Base-by-base conservation (phyloP, 495 filamentous ascomycete species). In the Aspergillus nanangensis region DNA sequence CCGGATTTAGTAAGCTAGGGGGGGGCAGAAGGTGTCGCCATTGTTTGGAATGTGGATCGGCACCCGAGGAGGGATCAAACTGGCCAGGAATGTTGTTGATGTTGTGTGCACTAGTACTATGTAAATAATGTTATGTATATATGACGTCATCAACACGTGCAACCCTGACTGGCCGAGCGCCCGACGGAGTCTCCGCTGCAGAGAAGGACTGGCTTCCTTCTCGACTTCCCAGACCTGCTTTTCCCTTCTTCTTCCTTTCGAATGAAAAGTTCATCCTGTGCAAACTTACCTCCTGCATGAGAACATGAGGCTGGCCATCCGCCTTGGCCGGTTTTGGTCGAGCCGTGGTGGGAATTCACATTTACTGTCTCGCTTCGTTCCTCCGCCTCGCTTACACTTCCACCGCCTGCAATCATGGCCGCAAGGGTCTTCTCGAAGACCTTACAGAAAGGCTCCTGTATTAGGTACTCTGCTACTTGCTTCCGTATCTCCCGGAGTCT, bases 401-500 rank as follows among this genome's bases (percentile, higher is more conserved):
- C 40, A 31, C 18, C 47, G 32, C 19, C 42, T 38, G 22, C 45
- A 38, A 47, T 50, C 51, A 68, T 68, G 61, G 54, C 55, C 52
- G 18, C 55, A 45, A 52, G 8, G 41, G 22, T 31, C 59, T 57
- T 27, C 46, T 44, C 51, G 52, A 51, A 47, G 57, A 58, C 35
- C 62, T 57, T 43, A 60, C 48, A 45, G 51, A 48, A 41, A 56
- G 57, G 46, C 32, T 3, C 61, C 61, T 15, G 21, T 57, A 29
- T 37, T 60, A 39, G 57, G 72, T 34, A 66, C 65, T 19, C 37
- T 77, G 22, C 53, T 83, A 15, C 59, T 79, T 40, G 74, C 72
- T 4, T 67, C 75, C 3, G 60, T 88, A 39, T 77, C 71, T 18
- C 83, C 83, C 3, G 77, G 71, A 11, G 86, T 81, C 3, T 95